Evolutionary conservation across 441 rosid genomes (phyloP).

Genomic region (Aquilaria agallochum): DNA sequence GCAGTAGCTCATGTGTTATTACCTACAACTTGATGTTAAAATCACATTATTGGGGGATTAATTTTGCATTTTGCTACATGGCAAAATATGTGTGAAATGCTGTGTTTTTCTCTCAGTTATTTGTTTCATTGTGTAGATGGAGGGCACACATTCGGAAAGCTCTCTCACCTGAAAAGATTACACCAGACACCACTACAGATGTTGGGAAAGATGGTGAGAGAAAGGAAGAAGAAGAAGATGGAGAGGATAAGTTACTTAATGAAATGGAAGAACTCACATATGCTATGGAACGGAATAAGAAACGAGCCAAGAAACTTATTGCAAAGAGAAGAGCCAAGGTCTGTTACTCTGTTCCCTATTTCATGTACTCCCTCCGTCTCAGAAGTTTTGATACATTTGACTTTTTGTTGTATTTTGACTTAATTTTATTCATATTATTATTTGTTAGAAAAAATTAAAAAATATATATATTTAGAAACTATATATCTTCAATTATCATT

Average conservation of each 20-base stretch:
- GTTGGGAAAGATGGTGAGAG: constrained; percentile 35
- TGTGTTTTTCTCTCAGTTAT: background rate
- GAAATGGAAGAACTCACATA: constrained; percentile 88
- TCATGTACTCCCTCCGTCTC: background rate
- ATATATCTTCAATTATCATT: no score
- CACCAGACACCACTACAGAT: constrained; percentile 27
- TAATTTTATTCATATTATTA: no score
- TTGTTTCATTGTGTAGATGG: constrained; percentile 53
- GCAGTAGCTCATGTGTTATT: no score
- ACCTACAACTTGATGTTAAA: no score
- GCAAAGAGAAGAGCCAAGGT: constrained; percentile 89
- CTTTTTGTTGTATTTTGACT: no score
- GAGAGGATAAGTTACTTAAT: constrained; percentile 77
- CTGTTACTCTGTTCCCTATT: background rate
- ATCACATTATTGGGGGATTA: no score
- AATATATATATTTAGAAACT: no score
- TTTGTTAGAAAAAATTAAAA: no score
- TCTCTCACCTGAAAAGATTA: constrained; percentile 61
- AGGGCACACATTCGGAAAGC: constrained; percentile 78
- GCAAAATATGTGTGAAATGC: no score
- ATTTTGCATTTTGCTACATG: no score
- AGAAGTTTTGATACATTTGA: background rate
- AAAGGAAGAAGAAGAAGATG: constrained; percentile 42
- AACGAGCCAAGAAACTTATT: constrained; percentile 62
- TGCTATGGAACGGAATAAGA: constrained; percentile 78